phyloP scores from a whole-genome alignment of 306 rosid species.

The Gynostemma pentaphyllum region DNA sequence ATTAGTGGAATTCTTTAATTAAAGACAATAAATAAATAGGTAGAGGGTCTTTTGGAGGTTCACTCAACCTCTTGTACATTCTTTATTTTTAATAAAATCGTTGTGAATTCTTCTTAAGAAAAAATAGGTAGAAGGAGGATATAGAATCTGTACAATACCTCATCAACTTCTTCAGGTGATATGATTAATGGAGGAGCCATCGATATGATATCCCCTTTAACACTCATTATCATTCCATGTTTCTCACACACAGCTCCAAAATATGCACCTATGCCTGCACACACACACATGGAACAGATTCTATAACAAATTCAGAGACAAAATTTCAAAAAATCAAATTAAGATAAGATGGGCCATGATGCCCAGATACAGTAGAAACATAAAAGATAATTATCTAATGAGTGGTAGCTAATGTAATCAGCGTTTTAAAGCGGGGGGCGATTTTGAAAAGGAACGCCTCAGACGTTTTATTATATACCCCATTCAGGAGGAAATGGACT shows the following conservation, averaged over 20 bases:
- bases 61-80: no score
- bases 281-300: background rate
- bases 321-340: background rate
- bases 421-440: no score
- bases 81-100: no score
- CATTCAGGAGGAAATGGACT: conserved; percentile 84
- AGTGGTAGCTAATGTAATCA: no score
- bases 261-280: conserved; percentile 56
- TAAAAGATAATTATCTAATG: no score
- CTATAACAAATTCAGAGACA: background rate
- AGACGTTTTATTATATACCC: no score
- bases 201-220: conserved; percentile 67
- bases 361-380: no score
- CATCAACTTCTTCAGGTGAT: conserved; percentile 53
- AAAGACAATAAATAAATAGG: background rate
- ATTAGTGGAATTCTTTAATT: background rate
- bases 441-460: no score
- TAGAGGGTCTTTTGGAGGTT: no score
- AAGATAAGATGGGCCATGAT: no score
- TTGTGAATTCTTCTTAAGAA: no score
- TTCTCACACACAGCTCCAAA: conserved; percentile 79
- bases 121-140: background rate
- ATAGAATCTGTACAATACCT: conserved; percentile 35
- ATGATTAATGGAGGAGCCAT: conserved; percentile 78
- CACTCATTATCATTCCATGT: conserved; percentile 72